Conservation (phyloP, 352 stramenopile genomes). For the Globisporangium nodosum region DNA sequence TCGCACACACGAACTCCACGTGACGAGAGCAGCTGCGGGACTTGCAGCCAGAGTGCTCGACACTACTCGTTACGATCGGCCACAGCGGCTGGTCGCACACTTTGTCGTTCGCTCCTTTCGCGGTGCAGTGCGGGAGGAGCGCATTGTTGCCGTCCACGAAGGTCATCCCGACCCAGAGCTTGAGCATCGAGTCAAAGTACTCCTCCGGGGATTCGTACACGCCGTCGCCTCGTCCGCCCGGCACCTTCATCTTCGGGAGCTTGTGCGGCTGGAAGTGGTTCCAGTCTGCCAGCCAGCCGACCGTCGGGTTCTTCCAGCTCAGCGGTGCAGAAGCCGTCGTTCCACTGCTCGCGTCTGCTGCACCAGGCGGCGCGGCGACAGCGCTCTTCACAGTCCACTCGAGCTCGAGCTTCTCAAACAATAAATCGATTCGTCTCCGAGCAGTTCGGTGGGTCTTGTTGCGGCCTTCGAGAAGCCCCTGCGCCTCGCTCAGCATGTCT, state of each 20-base stretch:
- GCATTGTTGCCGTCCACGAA: slow-evolving; percentile 85
- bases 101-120: slow-evolving; percentile 36
- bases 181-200: slow-evolving; percentile 71
- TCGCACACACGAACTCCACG: slow-evolving; percentile 58
- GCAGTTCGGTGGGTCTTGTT: slow-evolving; percentile 46
- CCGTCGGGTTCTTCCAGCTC: slow-evolving; percentile 60
- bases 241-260: slow-evolving; percentile 67
- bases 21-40: slow-evolving; percentile 38
- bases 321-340: slow-evolving; percentile 5
- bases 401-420: slow-evolving; percentile 70
- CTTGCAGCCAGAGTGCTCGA: slow-evolving; percentile 28
- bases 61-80: slow-evolving; percentile 27
- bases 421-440: slow-evolving; percentile 26
- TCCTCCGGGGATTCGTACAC: slow-evolving; percentile 74
- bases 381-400: slow-evolving; percentile 51
- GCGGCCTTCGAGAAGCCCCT: slow-evolving; percentile 31
- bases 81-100: slow-evolving; percentile 64
- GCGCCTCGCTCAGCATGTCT: slow-evolving; percentile 53
- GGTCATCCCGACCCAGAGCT: slow-evolving; percentile 84
- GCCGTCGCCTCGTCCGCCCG: slow-evolving; percentile 29
- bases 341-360: not conserved
- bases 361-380: not conserved
- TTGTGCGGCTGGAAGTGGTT: slow-evolving; percentile 65
- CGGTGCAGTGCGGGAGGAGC: slow-evolving; percentile 66
- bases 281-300: slow-evolving; percentile 67